Conservation (phyloP, 2,329 filamentous ascomycete genomes). For the Neoascochyta sp. region DNA sequence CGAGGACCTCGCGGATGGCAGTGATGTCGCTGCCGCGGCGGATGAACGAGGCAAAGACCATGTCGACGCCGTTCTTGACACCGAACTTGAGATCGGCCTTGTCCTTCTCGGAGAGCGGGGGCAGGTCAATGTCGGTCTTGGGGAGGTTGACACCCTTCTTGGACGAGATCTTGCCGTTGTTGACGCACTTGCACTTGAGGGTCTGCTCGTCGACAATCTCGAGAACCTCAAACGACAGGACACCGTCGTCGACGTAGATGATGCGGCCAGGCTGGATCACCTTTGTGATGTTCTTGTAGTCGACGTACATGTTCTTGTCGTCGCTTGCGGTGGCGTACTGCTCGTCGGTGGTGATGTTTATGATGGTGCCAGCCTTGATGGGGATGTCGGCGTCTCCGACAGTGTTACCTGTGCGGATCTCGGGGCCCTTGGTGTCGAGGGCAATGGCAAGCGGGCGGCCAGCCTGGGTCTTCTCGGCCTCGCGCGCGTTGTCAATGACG, state of each 20-base stretch:
- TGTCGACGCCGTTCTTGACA: slow-evolving; percentile 98
- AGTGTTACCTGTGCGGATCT: slow-evolving; percentile 81
- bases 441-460: slow-evolving; percentile 95
- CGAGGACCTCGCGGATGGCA: slow-evolving; percentile 86
- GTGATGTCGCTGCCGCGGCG: slow-evolving; percentile 89
- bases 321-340: slow-evolving; percentile 80
- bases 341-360: slow-evolving; percentile 97
- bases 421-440: slow-evolving; percentile 79
- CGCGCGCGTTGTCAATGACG: slow-evolving; percentile 91
- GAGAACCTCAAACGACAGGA: slow-evolving; percentile 92
- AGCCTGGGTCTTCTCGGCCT: slow-evolving; percentile 71
- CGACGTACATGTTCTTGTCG: slow-evolving; percentile 95
- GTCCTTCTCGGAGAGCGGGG: slow-evolving; percentile 96
- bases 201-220: slow-evolving; percentile 86
- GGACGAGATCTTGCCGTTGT: slow-evolving; percentile 98
- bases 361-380: slow-evolving; percentile 74
- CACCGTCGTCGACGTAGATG: slow-evolving; percentile 98
- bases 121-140: slow-evolving; percentile 97
- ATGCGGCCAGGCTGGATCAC: slow-evolving; percentile 86
- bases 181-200: slow-evolving; percentile 79
- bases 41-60: slow-evolving; percentile 99
- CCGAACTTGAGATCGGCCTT: slow-evolving; percentile 90
- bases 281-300: slow-evolving; percentile 99
- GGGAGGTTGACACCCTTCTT: slow-evolving; percentile 99
- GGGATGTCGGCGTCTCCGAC: slow-evolving; percentile 68